Conservation (phyloP, 768 basidiomycete genomes). For the Psilocybe sp. region DNA sequence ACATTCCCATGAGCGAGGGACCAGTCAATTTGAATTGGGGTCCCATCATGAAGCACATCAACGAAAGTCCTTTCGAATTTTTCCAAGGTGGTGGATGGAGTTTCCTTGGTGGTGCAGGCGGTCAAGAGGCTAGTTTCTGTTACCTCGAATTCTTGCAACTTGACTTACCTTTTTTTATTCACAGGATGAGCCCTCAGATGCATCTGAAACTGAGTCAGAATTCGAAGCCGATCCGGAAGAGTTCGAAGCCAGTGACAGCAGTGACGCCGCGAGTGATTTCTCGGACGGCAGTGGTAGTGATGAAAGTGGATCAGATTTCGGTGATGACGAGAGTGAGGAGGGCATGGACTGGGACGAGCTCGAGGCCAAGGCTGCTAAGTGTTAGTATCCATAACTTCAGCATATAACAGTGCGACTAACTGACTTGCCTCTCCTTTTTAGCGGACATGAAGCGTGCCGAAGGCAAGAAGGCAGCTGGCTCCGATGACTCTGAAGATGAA, state of each 20-base stretch:
- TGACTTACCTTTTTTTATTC: constrained; percentile 1
- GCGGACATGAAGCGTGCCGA: constrained; percentile 52
- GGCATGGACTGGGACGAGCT: constrained; percentile 92
- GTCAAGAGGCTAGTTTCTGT: constrained; percentile 57
- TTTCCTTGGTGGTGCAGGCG: constrained; percentile 77
- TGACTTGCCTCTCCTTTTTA: constrained; percentile 14
- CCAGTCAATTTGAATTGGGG: constrained; percentile 98
- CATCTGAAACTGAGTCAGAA: constrained; percentile 49
- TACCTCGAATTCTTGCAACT: background rate
- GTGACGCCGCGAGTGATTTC: constrained; percentile 63
- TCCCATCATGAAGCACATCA: constrained; percentile 98
- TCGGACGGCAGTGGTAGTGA: constrained; percentile 60
- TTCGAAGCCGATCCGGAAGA: constrained; percentile 59
- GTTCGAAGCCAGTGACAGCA: constrained; percentile 50
- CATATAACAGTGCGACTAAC: constrained; percentile 12
- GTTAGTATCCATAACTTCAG: constrained; percentile 37
- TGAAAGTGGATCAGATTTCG: constrained; percentile 68
- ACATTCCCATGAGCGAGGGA: constrained; percentile 93
- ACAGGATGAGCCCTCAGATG: constrained; percentile 41
- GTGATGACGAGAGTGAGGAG: constrained; percentile 58
- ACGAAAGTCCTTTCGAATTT: constrained; percentile 93
- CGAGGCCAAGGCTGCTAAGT: constrained; percentile 88
- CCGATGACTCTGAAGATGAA: constrained; percentile 52
- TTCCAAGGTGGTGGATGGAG: constrained; percentile 96
- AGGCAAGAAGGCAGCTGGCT: constrained; percentile 38